phyloP scores from a whole-genome alignment of 306 rosid species.

The Sesbania bispinosa region DNA sequence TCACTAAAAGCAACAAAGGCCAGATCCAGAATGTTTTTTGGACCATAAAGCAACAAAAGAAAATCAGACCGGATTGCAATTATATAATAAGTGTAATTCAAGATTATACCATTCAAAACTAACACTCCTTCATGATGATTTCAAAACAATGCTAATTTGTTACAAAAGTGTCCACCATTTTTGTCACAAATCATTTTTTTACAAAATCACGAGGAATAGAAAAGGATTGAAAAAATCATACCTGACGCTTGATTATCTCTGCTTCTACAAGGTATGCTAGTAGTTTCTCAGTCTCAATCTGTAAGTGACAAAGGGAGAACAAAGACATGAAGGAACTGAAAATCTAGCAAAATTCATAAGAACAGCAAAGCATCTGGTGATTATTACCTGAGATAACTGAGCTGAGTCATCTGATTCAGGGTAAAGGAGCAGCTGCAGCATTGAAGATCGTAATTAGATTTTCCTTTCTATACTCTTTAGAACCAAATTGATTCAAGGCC shows the following conservation, averaged over 20 bases:
- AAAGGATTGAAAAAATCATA: constrained; percentile 19
- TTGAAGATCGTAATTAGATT: constrained; percentile 19
- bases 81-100: not conserved
- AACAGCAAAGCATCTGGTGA: constrained; percentile 8
- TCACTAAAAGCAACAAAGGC: not conserved
- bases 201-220: not conserved
- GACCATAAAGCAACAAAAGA: not conserved
- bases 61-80: not conserved
- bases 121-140: not conserved
- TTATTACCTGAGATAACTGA: constrained; percentile 89
- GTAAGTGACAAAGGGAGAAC: constrained; percentile 21
- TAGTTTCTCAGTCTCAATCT: constrained; percentile 99
- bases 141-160: not conserved
- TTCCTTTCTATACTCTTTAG: not conserved
- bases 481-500: not conserved
- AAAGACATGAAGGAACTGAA: constrained; percentile 24
- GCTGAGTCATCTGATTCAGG: constrained; percentile 99
- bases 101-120: constrained; percentile 3
- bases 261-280: constrained; percentile 93
- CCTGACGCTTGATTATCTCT: constrained; percentile 89
- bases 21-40: not conserved
- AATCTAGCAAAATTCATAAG: not conserved
- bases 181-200: not conserved
- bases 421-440: constrained; percentile 74
- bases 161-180: not conserved